Evolutionary conservation across 805 yeast genomes (phyloP), one percentile per base, ranked within the genome.

Genomic region (Candida parachauliodes): DNA sequence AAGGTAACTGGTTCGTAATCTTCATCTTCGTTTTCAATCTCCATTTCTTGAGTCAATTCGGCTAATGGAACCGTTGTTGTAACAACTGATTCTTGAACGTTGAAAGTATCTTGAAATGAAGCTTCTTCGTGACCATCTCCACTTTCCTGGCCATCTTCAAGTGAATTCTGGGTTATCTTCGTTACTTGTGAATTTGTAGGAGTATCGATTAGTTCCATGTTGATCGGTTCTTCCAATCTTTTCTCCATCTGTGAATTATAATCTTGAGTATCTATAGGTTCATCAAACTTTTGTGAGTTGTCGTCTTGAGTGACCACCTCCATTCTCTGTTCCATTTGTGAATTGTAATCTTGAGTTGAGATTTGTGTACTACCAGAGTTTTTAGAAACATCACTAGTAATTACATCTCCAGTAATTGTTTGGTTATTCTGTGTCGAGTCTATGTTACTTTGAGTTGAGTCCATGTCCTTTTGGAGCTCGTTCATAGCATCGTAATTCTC

Each of bases 1-100:
- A 72, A 54, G 2, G 67, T 48, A 3, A 68, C 69, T 3, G 65
- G 61, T 3, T 41, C 42, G 36, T 58, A 60, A 28, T 57, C 51
- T 12, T 46, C 57, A 20, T 54, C 51, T 7, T 43, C 48, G 5
- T 45, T 52, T 8, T 45, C 50, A 15, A 42, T 51, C 4, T 36
- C 48, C 1, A 42, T 41, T 2, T 26, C 32, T 16, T 38, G 32
- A 5, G 19, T 19, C 3, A 45, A 33, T 18, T 51, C 50, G 3
- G 60, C 54, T 27, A 60, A 48, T 6, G 68, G 67, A 5, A 60
- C 51, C n/a, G 42, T 52, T 1, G 57, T 50, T 0, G 63, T 59
- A 12, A 32, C 21, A 6, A 41, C 39, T 3, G 32, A 43, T 43
- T 21, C 43, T 30, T 36, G 42, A 23, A 43, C 17, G 4, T 22